phyloP scores from a whole-genome alignment of 73 alveolate genomes.

The Tetrahymena thermophila region DNA sequence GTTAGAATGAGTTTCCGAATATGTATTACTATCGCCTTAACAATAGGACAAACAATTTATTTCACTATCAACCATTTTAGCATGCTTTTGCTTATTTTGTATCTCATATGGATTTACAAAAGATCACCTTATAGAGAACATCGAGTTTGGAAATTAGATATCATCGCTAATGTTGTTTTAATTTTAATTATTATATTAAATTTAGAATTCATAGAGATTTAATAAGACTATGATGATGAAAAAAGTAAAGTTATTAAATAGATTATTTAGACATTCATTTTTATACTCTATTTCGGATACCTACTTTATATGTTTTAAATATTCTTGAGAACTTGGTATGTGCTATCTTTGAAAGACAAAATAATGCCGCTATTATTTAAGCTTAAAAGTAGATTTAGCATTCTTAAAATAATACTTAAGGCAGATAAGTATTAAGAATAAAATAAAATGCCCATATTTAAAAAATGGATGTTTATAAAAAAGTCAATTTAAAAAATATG shows the following conservation, averaged over 20 bases:
- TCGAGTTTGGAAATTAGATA: not conserved
- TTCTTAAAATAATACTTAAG: not conserved
- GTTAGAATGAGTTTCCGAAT: not conserved
- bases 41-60: not conserved
- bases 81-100: not conserved
- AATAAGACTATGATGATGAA: not conserved
- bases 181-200: not conserved
- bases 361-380: not conserved
- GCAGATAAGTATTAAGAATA: not conserved
- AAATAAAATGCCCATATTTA: not conserved
- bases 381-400: not conserved
- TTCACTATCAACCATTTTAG: not conserved
- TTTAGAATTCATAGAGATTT: not conserved
- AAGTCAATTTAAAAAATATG: not conserved
- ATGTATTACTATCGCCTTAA: not conserved
- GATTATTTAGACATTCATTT: not conserved
- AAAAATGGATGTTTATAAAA: not conserved
- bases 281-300: not conserved
- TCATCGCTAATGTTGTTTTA: not conserved
- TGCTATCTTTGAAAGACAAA: not conserved
- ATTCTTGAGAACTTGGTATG: not conserved
- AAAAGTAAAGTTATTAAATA: not conserved
- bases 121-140: not conserved
- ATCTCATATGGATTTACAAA: not conserved
- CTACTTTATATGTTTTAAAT: not conserved